These are phyloP conservation scores for Globisporangium splendens DNA, from an alignment of 352 stramenopile genomes.

Conservation along the genomic window DNA sequence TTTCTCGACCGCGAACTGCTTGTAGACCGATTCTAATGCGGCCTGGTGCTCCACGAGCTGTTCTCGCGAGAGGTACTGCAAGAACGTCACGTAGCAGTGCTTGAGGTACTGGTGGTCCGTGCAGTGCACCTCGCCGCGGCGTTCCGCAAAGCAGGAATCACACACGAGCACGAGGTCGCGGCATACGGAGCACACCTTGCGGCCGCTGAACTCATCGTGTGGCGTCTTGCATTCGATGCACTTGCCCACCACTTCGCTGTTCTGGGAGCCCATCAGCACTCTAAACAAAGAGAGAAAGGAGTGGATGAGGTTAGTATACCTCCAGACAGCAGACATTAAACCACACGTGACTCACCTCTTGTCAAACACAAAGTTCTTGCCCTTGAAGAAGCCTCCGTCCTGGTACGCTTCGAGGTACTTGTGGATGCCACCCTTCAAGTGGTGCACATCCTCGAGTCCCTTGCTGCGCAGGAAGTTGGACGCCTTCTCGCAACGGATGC, in stretches of 20 bases:
- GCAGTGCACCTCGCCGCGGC: conserved; percentile 67
- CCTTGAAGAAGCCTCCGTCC: conserved; percentile 62
- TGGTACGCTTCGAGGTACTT: conserved; percentile 68
- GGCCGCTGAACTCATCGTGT: conserved; percentile 61
- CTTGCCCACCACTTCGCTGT: conserved; percentile 64
- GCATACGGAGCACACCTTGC: conserved; percentile 70
- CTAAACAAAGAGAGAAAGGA: conserved; percentile 15
- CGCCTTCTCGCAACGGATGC: conserved; percentile 75
- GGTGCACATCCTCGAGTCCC: conserved; percentile 49
- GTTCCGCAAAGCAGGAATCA: conserved; percentile 52
- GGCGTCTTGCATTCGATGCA: conserved; percentile 61
- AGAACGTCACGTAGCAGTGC: conserved; percentile 65
- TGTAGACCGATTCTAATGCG: conserved; percentile 49
- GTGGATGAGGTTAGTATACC: no score
- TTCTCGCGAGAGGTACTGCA: conserved; percentile 54
- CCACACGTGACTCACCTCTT: conserved; percentile 53
- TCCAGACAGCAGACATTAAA: no score
- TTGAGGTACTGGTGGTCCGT: conserved; percentile 72
- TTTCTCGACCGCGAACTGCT: conserved; percentile 41
- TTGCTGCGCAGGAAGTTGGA: conserved; percentile 65
- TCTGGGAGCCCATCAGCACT: conserved; percentile 53
- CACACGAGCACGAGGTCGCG: conserved; percentile 71
- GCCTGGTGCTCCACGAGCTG: conserved; percentile 42
- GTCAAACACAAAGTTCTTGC: conserved; percentile 82
- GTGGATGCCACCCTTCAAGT: conserved; percentile 73